Evolutionary conservation across 176 grass and related monocot species (phyloP), one percentile per base, ranked within the genome.

Genomic region (Carex myosuroides): DNA sequence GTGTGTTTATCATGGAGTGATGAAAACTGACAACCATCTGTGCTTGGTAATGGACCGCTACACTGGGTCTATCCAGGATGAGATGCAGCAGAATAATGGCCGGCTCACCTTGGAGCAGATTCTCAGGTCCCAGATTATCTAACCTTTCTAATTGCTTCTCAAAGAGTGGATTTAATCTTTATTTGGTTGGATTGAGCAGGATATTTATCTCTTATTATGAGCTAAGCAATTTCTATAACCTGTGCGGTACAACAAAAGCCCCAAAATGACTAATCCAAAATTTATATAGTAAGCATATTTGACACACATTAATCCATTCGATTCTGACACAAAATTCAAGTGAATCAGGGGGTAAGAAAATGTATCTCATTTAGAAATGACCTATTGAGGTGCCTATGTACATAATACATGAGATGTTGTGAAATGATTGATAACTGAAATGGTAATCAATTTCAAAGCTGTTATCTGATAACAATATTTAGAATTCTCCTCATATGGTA

Each of bases 91-190:
- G 84, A 96, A 99, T 69, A 92, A 92, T 37, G 93, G 97, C 3
- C 97, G 97, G 18, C 91, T 99, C 79, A 99, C 97, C 3, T 89
- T 99, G 62, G 97, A 96, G 88, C 97, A 99, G 85, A 99, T 99
- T 70, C 93, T 99, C 83, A 99, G 97, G 97, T 99, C 71, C 79
- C 83, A 70, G 35, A 65, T 78, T 70, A 59, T 41, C 37, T 67
- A 13, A 74, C 70, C 32, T 84, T 84, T 79, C 65, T 80, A 11
- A 84, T 86, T 72, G 26, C 75, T 60, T 41, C 30, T 21, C 21
- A 60, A 72, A 41, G 30, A 57, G 73, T 54, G 59, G 59, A 64
- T 29, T 44, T 53, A 14, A 79, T 30, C 46, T 56, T 79, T 39
- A 18, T 55, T 59, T 80, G 50, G 56, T 30, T 56, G 53, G 75